Base-by-base conservation (phyloP, 805 yeast genomes). In the Torulaspora maleeae region DNA sequence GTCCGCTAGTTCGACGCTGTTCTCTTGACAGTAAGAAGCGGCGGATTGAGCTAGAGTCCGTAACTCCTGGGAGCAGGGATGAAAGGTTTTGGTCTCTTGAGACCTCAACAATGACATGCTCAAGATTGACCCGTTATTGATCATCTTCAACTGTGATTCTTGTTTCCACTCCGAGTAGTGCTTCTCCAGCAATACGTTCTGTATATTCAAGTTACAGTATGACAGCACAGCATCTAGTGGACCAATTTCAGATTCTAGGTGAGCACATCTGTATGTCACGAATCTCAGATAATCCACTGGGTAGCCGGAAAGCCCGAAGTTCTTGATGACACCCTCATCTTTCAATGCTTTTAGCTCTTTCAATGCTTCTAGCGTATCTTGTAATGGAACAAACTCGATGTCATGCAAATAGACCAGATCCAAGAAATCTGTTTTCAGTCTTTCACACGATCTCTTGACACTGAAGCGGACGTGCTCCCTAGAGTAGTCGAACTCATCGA, bases 351-450 rank as follows among this genome's bases (percentile, higher is more conserved):
- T 75, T 53, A 88, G 69, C 53, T 80, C 82, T 22, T 62, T 67
- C 42, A 91, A 68, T 0, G 95, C 96, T 20, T 63, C 82, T 12
- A 77, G 56, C 4, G 82, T 77, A 17, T 76, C 76, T 1, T 62
- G 70, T 27, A 75, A 75, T 0, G 74, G 61, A 6, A 80, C 84
- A 64, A 90, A 91, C 61, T 90, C 98, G 38, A 89, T 78, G 60
- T 90, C 98, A 65, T 91, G 98, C 54, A 89, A 70, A 62, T 86
- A 86, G 5, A 91, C 90, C 48, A 86, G 67, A 63, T 90, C 97
- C 51, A 91, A 61, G 61, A 88, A 87, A 2, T 54, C 48, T 0
- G 95, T 85, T 33, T 75, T 60, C 41, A 90, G 73, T 45, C 96
- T 69, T 37, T 76, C 61, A 43, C 86, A 68, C 5, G 95, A 83